These are phyloP conservation scores for Babesia microti DNA, from an alignment of 169 alveolate genomes.

Conservation along the genomic window DNA sequence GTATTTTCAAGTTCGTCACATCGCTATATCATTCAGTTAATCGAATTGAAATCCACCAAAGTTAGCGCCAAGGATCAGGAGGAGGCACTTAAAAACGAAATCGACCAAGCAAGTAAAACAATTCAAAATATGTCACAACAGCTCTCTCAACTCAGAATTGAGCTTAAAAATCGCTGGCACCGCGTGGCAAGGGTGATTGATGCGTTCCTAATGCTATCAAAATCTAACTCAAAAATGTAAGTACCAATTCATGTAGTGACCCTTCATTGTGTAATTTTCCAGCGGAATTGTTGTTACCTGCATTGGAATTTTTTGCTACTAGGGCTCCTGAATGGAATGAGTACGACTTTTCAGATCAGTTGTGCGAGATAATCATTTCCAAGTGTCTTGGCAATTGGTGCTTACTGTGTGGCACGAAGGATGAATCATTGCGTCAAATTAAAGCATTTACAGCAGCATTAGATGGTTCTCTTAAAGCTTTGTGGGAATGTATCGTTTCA, in stretches of 20 bases:
- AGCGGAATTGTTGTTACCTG: slow-evolving; percentile 45
- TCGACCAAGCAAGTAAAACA: too few species aligned
- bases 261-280: slow-evolving; percentile 52
- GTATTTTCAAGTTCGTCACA: too few species aligned
- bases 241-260: too few species aligned
- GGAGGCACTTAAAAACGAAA: too few species aligned
- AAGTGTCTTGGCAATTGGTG: slow-evolving; percentile 59
- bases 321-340: slow-evolving; percentile 45
- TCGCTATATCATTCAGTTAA: too few species aligned
- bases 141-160: slow-evolving; percentile 9
- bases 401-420: slow-evolving; percentile 36
- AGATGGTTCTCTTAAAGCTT: slow-evolving; percentile 35
- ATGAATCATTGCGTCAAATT: slow-evolving; percentile 42
- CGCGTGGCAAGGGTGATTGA: slow-evolving; percentile 49
- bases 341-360: slow-evolving; percentile 47
- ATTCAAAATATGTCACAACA: too few species aligned
- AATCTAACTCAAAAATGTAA: slow-evolving; percentile 14
- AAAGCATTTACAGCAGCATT: slow-evolving; percentile 53
- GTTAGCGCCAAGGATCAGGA: too few species aligned
- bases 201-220: slow-evolving; percentile 45
- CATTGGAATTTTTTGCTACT: slow-evolving; percentile 44
- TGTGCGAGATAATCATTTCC: slow-evolving; percentile 47
- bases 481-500: slow-evolving; percentile 20
- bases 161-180: slow-evolving; percentile 55
- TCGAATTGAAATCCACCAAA: too few species aligned